Conservation (phyloP, 345 rosid species). For the Populus ilicifolia region DNA sequence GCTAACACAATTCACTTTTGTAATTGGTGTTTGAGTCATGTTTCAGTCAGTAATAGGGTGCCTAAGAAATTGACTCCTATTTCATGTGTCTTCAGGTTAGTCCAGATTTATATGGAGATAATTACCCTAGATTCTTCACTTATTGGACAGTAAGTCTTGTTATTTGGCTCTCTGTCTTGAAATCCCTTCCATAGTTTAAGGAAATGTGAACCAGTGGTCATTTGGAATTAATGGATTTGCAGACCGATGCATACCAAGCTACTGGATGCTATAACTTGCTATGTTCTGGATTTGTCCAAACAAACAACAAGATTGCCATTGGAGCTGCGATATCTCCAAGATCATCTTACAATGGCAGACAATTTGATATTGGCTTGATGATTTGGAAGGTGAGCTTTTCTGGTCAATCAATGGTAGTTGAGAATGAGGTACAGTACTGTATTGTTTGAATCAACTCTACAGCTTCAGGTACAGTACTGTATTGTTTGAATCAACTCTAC, state of each 20-base stretch:
- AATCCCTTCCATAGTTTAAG: neutral
- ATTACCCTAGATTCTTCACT: constrained; percentile 34
- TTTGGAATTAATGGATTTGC: constrained; percentile 3
- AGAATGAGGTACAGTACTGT: too few relatives aligned
- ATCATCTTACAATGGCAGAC: constrained; percentile 22
- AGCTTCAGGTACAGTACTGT: too few relatives aligned
- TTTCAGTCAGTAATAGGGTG: neutral
- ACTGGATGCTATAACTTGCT: constrained; percentile 36
- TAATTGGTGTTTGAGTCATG: neutral
- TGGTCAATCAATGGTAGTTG: neutral
- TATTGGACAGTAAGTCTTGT: constrained; percentile 32
- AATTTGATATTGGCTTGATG: constrained; percentile 32
- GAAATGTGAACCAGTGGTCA: neutral
- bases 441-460: too few relatives aligned
- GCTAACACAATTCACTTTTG: neutral
- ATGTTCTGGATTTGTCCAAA: constrained; percentile 36
- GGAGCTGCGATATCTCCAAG: constrained; percentile 39
- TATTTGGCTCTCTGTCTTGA: neutral
- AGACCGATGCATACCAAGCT: constrained; percentile 36
- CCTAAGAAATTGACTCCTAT: neutral
- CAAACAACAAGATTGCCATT: constrained; percentile 33
- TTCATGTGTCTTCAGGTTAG: constrained; percentile 22
- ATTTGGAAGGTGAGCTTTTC: constrained; percentile 31
- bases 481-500: neutral
- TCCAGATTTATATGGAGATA: constrained; percentile 33